phyloP scores from a whole-genome alignment of 768 basidiomycete genomes.

The Panaeolus cyanescens region DNA sequence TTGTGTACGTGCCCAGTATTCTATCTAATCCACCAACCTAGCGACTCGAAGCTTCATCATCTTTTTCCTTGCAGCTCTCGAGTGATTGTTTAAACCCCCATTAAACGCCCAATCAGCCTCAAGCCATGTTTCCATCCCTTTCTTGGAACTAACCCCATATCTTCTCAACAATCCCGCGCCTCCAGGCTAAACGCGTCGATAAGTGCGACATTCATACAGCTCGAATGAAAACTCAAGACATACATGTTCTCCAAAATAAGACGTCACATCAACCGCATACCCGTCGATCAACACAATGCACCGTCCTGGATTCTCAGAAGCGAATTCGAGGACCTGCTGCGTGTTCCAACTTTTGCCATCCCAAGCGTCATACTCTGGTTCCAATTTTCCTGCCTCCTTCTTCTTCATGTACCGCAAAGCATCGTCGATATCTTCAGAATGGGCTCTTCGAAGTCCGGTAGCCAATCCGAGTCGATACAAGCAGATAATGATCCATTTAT shows the following conservation, averaged over 20 bases:
- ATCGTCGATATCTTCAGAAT: conserved; percentile 47
- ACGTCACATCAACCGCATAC: conserved; percentile 60
- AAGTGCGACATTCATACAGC: neutral
- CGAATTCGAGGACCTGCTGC: conserved; percentile 34
- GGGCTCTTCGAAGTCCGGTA: conserved; percentile 50
- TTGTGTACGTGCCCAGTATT: no score
- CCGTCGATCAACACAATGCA: conserved; percentile 62
- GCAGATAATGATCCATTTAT: conserved; percentile 71
- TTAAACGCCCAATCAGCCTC: conserved; percentile 68
- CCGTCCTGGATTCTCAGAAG: conserved; percentile 28
- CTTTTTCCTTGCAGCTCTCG: conserved; percentile 51
- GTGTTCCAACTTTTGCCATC: conserved; percentile 43
- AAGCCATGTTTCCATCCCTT: conserved; percentile 12
- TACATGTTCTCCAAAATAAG: conserved; percentile 69
- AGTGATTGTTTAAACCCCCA: conserved; percentile 75
- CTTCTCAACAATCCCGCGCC: conserved; percentile 53
- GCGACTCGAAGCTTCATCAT: conserved; percentile 53
- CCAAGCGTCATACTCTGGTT: conserved; percentile 31
- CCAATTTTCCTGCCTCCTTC: conserved; percentile 27
- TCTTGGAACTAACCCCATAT: conserved; percentile 39
- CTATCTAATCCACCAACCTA: no score
- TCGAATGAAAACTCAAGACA: conserved; percentile 23
- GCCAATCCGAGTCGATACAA: conserved; percentile 52
- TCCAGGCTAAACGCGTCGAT: conserved; percentile 46
- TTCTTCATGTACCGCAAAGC: conserved; percentile 49